phyloP scores from a whole-genome alignment of 352 stramenopile genomes.

The Pythium myriotylum region DNA sequence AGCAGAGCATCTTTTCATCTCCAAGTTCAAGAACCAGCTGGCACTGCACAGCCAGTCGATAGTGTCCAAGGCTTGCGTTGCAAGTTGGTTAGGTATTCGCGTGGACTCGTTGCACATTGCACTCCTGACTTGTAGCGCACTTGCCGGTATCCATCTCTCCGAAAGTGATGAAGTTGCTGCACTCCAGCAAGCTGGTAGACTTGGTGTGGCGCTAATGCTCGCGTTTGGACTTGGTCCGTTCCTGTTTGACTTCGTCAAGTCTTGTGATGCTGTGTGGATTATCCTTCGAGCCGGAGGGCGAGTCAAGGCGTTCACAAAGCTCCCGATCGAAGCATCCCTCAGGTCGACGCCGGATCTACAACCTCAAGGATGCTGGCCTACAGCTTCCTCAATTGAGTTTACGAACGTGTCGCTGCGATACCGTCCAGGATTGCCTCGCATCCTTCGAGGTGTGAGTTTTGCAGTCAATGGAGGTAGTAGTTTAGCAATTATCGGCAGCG shows the following conservation, averaged over 20 bases:
- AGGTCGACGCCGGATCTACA: conserved; percentile 25
- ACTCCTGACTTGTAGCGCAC: conserved; percentile 1
- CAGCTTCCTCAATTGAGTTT: conserved; percentile 28
- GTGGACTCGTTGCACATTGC: conserved; percentile 10
- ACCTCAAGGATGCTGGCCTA: conserved; percentile 28
- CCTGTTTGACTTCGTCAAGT: conserved; percentile 60
- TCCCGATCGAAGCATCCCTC: conserved; percentile 54
- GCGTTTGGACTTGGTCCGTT: conserved; percentile 68
- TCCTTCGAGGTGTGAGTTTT: conserved; percentile 34
- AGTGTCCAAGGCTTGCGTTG: conserved; percentile 62
- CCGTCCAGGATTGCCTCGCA: conserved; percentile 33
- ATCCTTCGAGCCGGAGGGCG: conserved; percentile 77
- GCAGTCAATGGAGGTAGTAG: conserved; percentile 25
- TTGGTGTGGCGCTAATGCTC: conserved; percentile 51
- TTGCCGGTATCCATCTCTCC: conserved; percentile 7
- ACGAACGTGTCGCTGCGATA: conserved; percentile 40
- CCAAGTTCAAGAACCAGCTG: conserved; percentile 51
- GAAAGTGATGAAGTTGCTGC: background rate
- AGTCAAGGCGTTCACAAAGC: conserved; percentile 63
- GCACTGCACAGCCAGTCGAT: conserved; percentile 65
- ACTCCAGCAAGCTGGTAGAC: conserved; percentile 33
- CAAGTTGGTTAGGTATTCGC: conserved; percentile 56
- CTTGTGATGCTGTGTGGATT: conserved; percentile 63
- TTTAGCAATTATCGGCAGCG: conserved; percentile 24
- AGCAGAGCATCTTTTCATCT: conserved; percentile 47